A percentile compares a stretch with the other conserved stretches of the same genome.
Evolutionary conservation across 176 grass and related monocot genomes (phyloP).

Genomic region (Juncus inflexus): DNA sequence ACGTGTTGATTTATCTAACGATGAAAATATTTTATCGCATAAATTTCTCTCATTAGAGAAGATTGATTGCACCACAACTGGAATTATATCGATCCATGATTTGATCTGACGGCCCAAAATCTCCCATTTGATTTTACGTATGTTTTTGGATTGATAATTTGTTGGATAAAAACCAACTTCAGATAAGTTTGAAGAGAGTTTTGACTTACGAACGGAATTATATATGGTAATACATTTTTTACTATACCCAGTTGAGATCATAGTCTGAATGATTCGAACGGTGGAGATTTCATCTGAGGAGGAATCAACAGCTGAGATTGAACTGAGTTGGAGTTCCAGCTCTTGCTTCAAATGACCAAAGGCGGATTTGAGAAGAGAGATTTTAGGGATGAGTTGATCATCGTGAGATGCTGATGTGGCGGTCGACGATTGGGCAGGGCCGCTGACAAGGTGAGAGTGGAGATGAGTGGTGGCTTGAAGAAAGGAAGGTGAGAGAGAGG

Average conservation of each 20-base stretch:
- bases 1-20: conserved; percentile 1
- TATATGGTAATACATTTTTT: conserved; percentile 63
- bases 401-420: neutral
- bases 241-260: conserved; percentile 69
- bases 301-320: neutral
- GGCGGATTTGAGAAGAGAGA: conserved; percentile 50
- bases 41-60: conserved; percentile 40
- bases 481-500: conserved; percentile 29
- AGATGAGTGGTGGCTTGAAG: conserved; percentile 46
- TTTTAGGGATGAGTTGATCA: conserved; percentile 36
- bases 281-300: conserved; percentile 2
- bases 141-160: neutral
- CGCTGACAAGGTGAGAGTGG: conserved; percentile 55
- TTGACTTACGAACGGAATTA: conserved; percentile 39
- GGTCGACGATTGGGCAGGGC: conserved; percentile 28
- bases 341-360: conserved; percentile 56
- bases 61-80: conserved; percentile 31
- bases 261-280: conserved; percentile 31
- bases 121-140: conserved; percentile 45
- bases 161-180: conserved; percentile 36
- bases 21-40: conserved; percentile 42
- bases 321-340: conserved; percentile 35
- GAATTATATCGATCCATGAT: conserved; percentile 39
- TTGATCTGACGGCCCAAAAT: conserved; percentile 35
- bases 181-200: conserved; percentile 28